phyloP scores from a whole-genome alignment of 192 early-diverging fungal genomes.

The Podila epigama region DNA sequence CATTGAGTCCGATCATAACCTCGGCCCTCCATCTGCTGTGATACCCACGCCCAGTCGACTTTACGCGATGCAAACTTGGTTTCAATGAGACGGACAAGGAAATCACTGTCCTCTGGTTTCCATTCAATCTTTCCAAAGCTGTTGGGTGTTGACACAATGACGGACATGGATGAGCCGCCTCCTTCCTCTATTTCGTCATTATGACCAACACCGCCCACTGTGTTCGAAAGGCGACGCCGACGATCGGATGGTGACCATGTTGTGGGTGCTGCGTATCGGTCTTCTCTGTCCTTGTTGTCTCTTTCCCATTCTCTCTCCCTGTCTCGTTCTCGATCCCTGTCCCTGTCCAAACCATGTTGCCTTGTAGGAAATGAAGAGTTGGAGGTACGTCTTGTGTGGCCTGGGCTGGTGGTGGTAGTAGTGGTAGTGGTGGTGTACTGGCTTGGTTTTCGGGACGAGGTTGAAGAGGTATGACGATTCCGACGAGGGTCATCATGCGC shows the following conservation, averaged over 20 bases:
- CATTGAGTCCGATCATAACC: conserved; percentile 49
- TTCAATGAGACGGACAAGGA: conserved; percentile 35
- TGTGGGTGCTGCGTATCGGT: too few species aligned
- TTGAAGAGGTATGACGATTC: too few species aligned
- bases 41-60: conserved; percentile 48
- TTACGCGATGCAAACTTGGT: conserved; percentile 47
- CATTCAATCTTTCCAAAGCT: conserved; percentile 49
- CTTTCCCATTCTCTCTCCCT: background rate
- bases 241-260: background rate
- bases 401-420: too few species aligned
- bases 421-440: too few species aligned
- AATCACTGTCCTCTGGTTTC: conserved; percentile 49
- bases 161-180: conserved; percentile 6
- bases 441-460: too few species aligned
- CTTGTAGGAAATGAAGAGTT: background rate
- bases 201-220: background rate
- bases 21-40: conserved; percentile 46
- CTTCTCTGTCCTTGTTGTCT: too few species aligned
- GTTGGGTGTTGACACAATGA: conserved; percentile 36
- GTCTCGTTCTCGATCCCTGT: background rate
- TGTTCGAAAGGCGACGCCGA: background rate
- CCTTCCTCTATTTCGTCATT: too few species aligned
- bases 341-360: background rate
- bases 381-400: background rate
- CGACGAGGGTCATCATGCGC: background rate